Conservation (phyloP, 805 yeast species). For the Metschnikowia koreensis region DNA sequence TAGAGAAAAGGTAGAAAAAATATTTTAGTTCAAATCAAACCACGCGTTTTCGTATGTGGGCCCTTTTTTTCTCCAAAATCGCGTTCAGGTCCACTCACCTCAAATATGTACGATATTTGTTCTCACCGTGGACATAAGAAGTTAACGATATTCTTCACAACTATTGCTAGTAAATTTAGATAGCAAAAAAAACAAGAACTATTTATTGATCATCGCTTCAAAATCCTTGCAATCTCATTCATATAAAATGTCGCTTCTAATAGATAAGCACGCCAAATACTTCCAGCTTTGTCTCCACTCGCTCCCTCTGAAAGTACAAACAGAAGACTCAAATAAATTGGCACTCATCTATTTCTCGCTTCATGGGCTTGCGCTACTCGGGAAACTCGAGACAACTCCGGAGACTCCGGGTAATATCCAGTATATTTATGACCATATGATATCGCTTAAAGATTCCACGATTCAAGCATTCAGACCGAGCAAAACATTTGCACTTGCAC, state of each 20-base stretch:
- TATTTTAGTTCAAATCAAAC: too few relatives aligned
- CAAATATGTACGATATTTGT: too few relatives aligned
- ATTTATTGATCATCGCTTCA: too few relatives aligned
- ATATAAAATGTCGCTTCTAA: slow-evolving; percentile 14
- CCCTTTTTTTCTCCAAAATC: too few relatives aligned
- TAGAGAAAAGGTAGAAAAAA: neutral
- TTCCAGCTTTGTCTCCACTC: slow-evolving; percentile 50
- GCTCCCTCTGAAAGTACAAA: slow-evolving; percentile 54
- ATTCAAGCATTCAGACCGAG: slow-evolving; percentile 57
- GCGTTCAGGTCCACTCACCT: too few relatives aligned
- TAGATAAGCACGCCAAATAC: slow-evolving; percentile 42
- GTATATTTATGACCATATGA: slow-evolving; percentile 46
- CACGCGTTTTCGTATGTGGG: too few relatives aligned
- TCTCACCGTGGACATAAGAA: too few relatives aligned
- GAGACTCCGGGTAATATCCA: slow-evolving; percentile 26
- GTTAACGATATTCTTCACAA: too few relatives aligned
- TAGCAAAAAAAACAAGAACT: neutral
- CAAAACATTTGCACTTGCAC: slow-evolving; percentile 37
- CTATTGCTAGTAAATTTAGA: neutral
- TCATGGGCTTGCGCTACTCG: slow-evolving; percentile 54
- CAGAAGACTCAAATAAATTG: slow-evolving; percentile 67
- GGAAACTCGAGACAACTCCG: slow-evolving; percentile 28
- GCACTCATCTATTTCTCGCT: slow-evolving; percentile 71
- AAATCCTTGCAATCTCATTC: neutral
- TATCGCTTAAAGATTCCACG: slow-evolving; percentile 36